A percentile compares a stretch with the other conserved stretches of the same genome.
Evolutionary conservation across 179 eudicot genomes (phyloP).

Genomic region (Silene vulgaris): DNA sequence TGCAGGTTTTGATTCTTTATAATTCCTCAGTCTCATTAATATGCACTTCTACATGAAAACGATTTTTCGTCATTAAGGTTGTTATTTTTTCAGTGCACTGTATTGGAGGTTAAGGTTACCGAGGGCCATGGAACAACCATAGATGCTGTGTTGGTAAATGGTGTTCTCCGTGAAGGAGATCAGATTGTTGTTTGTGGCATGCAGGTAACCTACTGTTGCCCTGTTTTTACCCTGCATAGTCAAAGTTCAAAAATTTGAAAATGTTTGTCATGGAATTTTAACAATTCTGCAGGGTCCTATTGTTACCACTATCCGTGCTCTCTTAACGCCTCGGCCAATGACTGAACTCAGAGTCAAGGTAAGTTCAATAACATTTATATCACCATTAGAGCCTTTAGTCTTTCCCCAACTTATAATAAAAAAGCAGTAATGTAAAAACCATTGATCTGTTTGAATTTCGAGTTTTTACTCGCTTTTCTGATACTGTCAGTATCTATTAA

Average conservation of each 20-base stretch:
- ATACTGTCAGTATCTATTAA: neutral
- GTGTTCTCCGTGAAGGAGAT: slow-evolving; percentile 91
- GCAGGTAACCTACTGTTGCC: slow-evolving; percentile 49
- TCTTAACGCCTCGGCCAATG: slow-evolving; percentile 93
- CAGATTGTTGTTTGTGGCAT: slow-evolving; percentile 90
- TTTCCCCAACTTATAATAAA: no score
- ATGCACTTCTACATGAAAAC: neutral
- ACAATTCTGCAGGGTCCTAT: slow-evolving; percentile 62
- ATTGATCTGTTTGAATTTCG: no score
- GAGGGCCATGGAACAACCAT: slow-evolving; percentile 96
- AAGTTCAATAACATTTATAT: neutral
- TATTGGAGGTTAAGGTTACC: slow-evolving; percentile 90
- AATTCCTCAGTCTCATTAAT: no score
- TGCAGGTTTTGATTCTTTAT: slow-evolving; percentile 41
- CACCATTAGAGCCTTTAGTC: no score
- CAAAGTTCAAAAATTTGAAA: neutral
- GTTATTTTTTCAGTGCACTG: slow-evolving; percentile 60
- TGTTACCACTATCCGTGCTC: slow-evolving; percentile 71
- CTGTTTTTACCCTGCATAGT: no score
- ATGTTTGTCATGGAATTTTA: neutral
- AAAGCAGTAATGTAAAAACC: no score
- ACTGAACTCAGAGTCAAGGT: slow-evolving; percentile 94
- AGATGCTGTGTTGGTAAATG: slow-evolving; percentile 87
- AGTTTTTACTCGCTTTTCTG: no score
- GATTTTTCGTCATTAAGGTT: slow-evolving; percentile 12